Conservation (phyloP, 495 filamentous ascomycete species). For the Mytilinidion resinicola region DNA sequence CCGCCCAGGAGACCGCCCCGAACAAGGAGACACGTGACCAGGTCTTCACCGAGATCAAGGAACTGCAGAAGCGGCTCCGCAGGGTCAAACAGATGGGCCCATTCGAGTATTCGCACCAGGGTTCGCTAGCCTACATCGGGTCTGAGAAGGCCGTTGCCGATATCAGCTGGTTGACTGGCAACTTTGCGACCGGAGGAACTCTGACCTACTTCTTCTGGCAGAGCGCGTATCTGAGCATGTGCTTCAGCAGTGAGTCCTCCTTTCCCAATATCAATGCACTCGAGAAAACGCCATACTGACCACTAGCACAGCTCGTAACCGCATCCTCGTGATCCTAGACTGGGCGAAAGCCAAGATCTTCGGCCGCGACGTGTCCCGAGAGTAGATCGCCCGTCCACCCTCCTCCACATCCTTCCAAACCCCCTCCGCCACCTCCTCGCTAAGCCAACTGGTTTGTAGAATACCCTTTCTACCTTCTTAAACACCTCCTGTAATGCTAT, state of each 20-base stretch:
- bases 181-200: conserved; percentile 78
- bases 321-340: conserved; percentile 84
- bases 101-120: conserved; percentile 97
- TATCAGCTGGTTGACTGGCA: conserved; percentile 95
- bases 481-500: no score
- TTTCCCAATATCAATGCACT: neutral
- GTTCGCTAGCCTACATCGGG: conserved; percentile 93
- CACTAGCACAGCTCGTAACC: conserved; percentile 63
- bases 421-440: no score
- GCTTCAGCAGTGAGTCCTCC: conserved; percentile 82
- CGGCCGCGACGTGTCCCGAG: conserved; percentile 90
- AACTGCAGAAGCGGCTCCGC: conserved; percentile 75
- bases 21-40: conserved; percentile 49
- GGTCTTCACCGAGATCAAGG: conserved; percentile 66
- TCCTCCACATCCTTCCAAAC: no score
- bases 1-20: conserved; percentile 59
- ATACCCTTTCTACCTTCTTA: no score
- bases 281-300: neutral
- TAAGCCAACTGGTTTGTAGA: no score
- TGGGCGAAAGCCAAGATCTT: conserved; percentile 95
- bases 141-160: conserved; percentile 97
- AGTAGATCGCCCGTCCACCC: conserved; percentile 47
- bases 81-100: conserved; percentile 89
- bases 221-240: conserved; percentile 97
- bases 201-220: conserved; percentile 80